These are phyloP conservation scores for Pseudophaeomoniella oleicola DNA, from an alignment of 2,329 filamentous ascomycete species.

Conservation along the genomic window DNA sequence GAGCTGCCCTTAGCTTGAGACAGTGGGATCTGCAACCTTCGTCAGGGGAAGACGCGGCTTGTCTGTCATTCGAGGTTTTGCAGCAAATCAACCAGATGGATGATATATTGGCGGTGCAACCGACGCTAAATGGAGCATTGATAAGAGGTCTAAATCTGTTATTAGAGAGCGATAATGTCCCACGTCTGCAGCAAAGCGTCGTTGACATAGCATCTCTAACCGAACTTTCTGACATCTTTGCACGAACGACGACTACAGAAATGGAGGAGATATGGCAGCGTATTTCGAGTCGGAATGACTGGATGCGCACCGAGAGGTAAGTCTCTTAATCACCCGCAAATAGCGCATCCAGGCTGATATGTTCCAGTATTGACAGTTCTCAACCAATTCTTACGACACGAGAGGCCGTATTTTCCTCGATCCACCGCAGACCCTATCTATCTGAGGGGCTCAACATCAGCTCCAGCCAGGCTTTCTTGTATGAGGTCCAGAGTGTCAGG, in stretches of 20 bases:
- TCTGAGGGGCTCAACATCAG: slow-evolving; percentile 46
- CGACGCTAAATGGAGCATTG: background rate
- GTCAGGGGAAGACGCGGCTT: slow-evolving; percentile 43
- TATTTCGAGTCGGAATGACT: slow-evolving; percentile 52
- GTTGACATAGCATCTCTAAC: slow-evolving; percentile 53
- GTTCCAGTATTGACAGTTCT: no score
- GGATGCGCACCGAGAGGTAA: slow-evolving; percentile 74
- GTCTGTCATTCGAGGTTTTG: slow-evolving; percentile 64
- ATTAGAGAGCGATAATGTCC: background rate
- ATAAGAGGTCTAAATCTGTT: background rate
- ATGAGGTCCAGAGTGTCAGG: slow-evolving; percentile 66
- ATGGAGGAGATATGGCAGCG: slow-evolving; percentile 46
- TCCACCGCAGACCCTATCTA: slow-evolving; percentile 56
- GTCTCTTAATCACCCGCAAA: slow-evolving; percentile 40
- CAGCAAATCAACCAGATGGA: slow-evolving; percentile 29
- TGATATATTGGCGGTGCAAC: background rate
- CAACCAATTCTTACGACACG: slow-evolving; percentile 66
- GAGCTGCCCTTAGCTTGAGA: slow-evolving; percentile 64
- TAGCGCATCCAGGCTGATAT: no score
- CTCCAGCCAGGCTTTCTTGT: slow-evolving; percentile 48
- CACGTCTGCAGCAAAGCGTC: background rate
- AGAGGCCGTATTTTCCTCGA: slow-evolving; percentile 65
- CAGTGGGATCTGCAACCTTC: slow-evolving; percentile 84
- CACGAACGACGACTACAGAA: slow-evolving; percentile 43
- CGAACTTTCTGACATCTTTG: slow-evolving; percentile 67